Evolutionary conservation across 2,329 filamentous ascomycete genomes (phyloP).

Genomic region (Pseudophaeomoniella oleicola): DNA sequence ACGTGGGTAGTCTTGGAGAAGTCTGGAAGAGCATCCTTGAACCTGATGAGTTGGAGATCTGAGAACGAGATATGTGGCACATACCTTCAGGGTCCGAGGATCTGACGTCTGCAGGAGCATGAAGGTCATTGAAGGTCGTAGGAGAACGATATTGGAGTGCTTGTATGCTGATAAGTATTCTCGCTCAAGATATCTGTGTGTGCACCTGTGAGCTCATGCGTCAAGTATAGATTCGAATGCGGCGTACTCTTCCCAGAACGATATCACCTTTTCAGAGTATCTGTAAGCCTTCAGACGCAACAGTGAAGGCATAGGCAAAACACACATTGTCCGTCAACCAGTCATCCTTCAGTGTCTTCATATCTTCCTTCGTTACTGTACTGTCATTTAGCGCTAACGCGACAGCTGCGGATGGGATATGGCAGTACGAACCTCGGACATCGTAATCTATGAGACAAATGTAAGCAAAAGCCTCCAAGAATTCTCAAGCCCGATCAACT

Average conservation of each 20-base stretch:
- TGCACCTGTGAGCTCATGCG: slow-evolving; percentile 6
- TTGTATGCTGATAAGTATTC: slow-evolving; percentile 71
- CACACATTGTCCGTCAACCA: slow-evolving; percentile 89
- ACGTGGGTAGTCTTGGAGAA: slow-evolving; percentile 75
- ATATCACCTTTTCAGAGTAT: slow-evolving; percentile 54
- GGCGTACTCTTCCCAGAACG: slow-evolving; percentile 93
- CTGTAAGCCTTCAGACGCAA: slow-evolving; percentile 1
- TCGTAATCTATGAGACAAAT: slow-evolving; percentile 39
- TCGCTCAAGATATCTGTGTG: slow-evolving; percentile 60
- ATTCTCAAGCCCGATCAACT: slow-evolving; percentile 21
- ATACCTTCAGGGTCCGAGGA: slow-evolving; percentile 33
- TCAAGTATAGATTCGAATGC: slow-evolving; percentile 4
- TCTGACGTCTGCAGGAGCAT: slow-evolving; percentile 65
- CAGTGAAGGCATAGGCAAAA: neutral
- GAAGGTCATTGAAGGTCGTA: slow-evolving; percentile 85
- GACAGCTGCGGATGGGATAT: slow-evolving; percentile 6
- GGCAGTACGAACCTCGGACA: slow-evolving; percentile 41
- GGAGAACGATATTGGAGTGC: slow-evolving; percentile 72
- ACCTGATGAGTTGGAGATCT: slow-evolving; percentile 34
- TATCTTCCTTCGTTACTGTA: slow-evolving; percentile 73
- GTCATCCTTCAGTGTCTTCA: slow-evolving; percentile 76
- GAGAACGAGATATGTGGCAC: neutral
- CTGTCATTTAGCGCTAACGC: neutral
- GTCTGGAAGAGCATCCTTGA: slow-evolving; percentile 60
- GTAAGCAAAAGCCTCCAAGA: neutral